Evolutionary conservation across 2,329 filamentous ascomycete genomes (phyloP).

Genomic region (Hawksworthiomyces lignivorus): DNA sequence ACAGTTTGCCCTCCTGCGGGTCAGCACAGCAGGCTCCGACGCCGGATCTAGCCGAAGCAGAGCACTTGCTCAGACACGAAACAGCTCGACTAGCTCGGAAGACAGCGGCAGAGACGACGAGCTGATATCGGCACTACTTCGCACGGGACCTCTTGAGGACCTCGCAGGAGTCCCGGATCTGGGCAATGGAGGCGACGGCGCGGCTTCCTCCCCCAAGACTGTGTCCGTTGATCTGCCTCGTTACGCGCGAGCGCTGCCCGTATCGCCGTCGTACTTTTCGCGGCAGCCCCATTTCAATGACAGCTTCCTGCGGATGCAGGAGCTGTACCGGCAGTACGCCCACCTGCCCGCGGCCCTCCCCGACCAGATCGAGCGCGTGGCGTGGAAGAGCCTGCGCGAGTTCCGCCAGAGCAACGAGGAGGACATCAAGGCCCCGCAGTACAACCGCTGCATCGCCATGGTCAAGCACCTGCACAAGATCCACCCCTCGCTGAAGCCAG

Average conservation of each 20-base stretch:
- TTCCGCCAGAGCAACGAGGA: slow-evolving; percentile 68
- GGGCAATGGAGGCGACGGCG: no score
- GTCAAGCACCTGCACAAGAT: slow-evolving; percentile 80
- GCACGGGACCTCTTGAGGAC: no score
- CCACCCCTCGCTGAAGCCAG: slow-evolving; percentile 66
- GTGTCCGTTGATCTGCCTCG: no score
- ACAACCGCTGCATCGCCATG: slow-evolving; percentile 65
- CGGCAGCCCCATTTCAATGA: slow-evolving; percentile 81
- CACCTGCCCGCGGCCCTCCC: slow-evolving; percentile 61
- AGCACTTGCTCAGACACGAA: not conserved
- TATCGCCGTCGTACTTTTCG: slow-evolving; percentile 92
- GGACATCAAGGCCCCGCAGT: slow-evolving; percentile 67
- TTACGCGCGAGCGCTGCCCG: slow-evolving; percentile 69
- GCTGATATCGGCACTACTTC: no score
- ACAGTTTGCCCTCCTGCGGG: slow-evolving; percentile 10
- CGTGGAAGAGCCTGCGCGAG: slow-evolving; percentile 73
- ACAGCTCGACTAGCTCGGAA: not conserved
- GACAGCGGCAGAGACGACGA: no score
- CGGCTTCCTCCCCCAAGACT: no score
- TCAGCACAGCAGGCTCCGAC: not conserved
- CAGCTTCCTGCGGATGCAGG: slow-evolving; percentile 65
- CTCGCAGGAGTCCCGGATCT: no score
- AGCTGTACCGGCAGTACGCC: slow-evolving; percentile 63
- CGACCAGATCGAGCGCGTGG: slow-evolving; percentile 61
- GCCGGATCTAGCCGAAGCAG: not conserved